Evolutionary conservation across 164 flowering plant genomes (phyloP).

Genomic region (Brasenia schreberi): DNA sequence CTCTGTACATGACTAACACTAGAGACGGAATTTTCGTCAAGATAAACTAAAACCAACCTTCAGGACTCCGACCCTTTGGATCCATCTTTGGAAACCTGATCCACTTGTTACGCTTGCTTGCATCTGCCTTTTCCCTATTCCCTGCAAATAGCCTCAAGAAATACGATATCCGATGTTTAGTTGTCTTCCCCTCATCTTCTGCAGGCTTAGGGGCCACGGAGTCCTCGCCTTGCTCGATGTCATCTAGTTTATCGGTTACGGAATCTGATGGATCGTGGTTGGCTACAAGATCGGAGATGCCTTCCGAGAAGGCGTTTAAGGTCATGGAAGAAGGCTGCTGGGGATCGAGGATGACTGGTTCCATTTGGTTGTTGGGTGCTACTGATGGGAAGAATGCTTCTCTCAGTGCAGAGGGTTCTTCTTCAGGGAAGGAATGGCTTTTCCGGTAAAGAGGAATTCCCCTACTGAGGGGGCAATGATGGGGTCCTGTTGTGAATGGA

Average conservation of each 20-base stretch:
- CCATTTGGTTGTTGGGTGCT: neutral
- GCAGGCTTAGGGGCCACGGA: neutral
- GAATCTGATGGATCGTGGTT: neutral
- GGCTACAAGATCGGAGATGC: neutral
- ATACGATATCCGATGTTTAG: neutral
- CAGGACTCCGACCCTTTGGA: neutral
- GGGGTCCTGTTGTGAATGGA: neutral
- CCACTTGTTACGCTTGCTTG: neutral
- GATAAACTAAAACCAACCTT: neutral
- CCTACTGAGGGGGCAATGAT: neutral
- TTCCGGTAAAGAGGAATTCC: neutral
- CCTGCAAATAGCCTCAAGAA: neutral
- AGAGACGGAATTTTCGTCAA: neutral
- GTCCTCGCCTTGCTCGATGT: neutral
- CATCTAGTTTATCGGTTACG: neutral
- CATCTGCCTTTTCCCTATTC: too few species aligned
- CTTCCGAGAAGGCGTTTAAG: neutral
- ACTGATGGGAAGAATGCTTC: neutral
- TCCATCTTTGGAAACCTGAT: neutral
- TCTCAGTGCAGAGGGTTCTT: neutral
- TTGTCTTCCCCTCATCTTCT: neutral
- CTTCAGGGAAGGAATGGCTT: too few species aligned
- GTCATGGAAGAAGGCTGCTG: neutral
- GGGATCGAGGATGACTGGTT: neutral
- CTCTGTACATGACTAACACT: neutral